Percentiles rank a stretch among this genome's conserved stretches.
Evolutionary conservation across 1,139 yeast species (phyloP).

Genomic region (Suhomyces guaymorum): DNA sequence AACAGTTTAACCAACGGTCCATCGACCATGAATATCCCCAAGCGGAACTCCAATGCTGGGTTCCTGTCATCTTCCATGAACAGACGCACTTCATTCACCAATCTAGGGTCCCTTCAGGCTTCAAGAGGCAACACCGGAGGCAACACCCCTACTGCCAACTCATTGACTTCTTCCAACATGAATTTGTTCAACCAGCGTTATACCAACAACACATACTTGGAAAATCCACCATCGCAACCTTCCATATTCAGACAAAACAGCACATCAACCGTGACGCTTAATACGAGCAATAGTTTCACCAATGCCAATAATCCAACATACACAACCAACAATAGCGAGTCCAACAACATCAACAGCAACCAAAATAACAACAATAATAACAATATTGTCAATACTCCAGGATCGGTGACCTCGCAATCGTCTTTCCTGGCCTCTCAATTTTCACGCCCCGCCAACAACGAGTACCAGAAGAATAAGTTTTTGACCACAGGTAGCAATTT

Average conservation of each 20-base stretch:
- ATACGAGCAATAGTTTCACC: constrained; percentile 2
- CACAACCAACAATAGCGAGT: constrained; percentile 10
- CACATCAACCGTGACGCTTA: constrained; percentile 13
- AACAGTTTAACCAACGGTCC: constrained; percentile 5
- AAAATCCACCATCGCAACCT: constrained; percentile 14
- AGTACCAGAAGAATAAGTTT: constrained; percentile 1
- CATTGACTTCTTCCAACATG: constrained; percentile 32
- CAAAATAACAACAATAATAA: too few species aligned
- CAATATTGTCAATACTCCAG: constrained; percentile 25
- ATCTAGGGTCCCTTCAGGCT: constrained; percentile 18
- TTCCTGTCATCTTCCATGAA: constrained; percentile 24
- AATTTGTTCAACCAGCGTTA: constrained; percentile 31
- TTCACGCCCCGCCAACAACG: constrained; percentile 13
- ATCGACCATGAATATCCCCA: constrained; percentile 8
- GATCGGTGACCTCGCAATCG: constrained; percentile 23
- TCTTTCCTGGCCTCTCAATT: constrained; percentile 7
- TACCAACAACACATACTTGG: constrained; percentile 31
- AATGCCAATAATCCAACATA: constrained; percentile 2
- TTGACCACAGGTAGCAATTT: constrained; percentile 4
- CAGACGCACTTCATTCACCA: constrained; percentile 23
- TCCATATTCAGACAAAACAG: constrained; percentile 19
- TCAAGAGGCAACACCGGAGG: constrained; percentile 5
- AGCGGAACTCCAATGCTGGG: constrained; percentile 8
- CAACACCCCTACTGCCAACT: constrained; percentile 15
- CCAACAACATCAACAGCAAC: too few species aligned